Evolutionary conservation across 2,329 filamentous ascomycete genomes (phyloP), one percentile per base, ranked within the genome.

Genomic region (Piedraia hortae): DNA sequence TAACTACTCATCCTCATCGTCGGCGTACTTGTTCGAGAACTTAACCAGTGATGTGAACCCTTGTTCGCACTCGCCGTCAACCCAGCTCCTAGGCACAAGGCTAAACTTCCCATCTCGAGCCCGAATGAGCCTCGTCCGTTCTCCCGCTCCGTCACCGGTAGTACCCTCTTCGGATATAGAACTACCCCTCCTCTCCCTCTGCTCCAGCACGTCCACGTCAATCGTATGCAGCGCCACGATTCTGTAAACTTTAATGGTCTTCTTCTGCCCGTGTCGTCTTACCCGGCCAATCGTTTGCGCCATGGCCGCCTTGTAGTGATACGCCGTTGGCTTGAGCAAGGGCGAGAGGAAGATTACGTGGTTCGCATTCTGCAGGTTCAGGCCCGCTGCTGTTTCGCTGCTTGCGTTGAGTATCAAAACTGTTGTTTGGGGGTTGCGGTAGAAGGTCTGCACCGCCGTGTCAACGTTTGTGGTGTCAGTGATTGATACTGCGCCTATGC

Each of bases 181-280:
- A n/a, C 29, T 25, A 2, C 6, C 22, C 1, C 45, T 37, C 8
- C 37, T 39, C 25, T 53, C 46, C 2, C 46, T 40, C 18, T 49
- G 47, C 29, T 54, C 46, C 1, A 55, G 28, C 9, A 54, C 46
- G 26, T 54, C 50, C 1, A 54, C 45, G 16, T 54, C 50, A 17
- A 54, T 48, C 1, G 50, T 54, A 39, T 88, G 70, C 38, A 91
- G 70, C 6, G 77, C 85, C 5, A 89, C 67, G 10, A 93, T 66
- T 2, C 82, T 54, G 34, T 66, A 66, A 9, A 67, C 51, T 23
- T 60, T 47, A 2, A 71, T 63, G 2, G 38, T 36, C 31, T 54
- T 59, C 16, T 42, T 40, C 34, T 72, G 65, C 0, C 61, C 58
- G 25, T 56, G 62, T 2, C 66, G 50, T 4, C 54, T 49, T 5